Conservation (phyloP, 306 rosid species). For the Gastrolobium bilobum region DNA sequence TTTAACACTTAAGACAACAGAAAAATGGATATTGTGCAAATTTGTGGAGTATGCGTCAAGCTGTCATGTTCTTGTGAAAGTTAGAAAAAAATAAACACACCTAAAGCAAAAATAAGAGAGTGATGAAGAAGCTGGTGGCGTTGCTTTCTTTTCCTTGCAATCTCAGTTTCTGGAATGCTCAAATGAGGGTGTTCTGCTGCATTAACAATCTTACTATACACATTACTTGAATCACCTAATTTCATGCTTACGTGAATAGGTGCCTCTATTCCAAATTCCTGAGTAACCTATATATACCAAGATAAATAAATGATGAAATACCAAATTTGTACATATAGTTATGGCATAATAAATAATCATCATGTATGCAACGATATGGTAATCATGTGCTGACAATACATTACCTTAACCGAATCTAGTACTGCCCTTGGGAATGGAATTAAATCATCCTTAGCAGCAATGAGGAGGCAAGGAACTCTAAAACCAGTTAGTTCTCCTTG, state of each 20-base stretch:
- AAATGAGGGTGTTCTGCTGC: constrained; percentile 87
- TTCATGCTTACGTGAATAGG: constrained; percentile 81
- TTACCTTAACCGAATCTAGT: constrained; percentile 81
- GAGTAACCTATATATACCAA: constrained; percentile 61
- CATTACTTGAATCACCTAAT: constrained; percentile 61
- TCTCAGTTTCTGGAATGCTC: constrained; percentile 85
- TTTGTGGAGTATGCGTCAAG: constrained; percentile 23
- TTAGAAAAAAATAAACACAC: constrained; percentile 57
- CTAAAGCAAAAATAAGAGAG: constrained; percentile 72
- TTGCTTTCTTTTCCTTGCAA: constrained; percentile 72
- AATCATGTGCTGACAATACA: constrained; percentile 35
- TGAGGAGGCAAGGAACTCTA: constrained; percentile 80
- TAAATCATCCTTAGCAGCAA: constrained; percentile 91
- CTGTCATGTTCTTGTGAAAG: constrained; percentile 10
- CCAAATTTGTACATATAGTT: constrained; percentile 11
- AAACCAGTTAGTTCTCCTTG: constrained; percentile 82
- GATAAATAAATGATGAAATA: constrained; percentile 32
- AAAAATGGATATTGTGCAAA: not conserved
- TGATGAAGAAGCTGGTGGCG: constrained; percentile 68
- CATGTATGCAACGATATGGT: constrained; percentile 33
- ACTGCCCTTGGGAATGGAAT: constrained; percentile 78
- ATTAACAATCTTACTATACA: constrained; percentile 65
- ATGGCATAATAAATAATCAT: constrained; percentile 12
- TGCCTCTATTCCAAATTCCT: constrained; percentile 77
- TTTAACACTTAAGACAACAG: constrained; percentile 5